phyloP scores from a whole-genome alignment of 2,329 filamentous ascomycete genomes.

The Fusarium tricinctum region DNA sequence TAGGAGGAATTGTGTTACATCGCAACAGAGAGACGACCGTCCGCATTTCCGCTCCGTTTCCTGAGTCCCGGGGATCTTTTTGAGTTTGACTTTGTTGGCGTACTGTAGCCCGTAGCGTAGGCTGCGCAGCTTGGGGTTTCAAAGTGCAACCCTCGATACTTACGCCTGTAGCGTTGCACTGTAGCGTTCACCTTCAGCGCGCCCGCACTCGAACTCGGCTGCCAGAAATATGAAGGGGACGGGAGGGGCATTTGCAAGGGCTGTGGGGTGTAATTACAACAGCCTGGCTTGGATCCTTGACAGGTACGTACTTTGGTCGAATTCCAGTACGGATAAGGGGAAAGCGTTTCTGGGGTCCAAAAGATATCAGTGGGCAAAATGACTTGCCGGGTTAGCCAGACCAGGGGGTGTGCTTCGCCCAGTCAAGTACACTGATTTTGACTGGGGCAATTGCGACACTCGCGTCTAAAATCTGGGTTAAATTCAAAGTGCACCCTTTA shows the following conservation, averaged over 20 bases:
- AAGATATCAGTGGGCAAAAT: constrained; percentile 19
- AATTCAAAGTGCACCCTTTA: constrained; percentile 7
- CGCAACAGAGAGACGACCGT: not conserved
- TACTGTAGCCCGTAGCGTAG: not conserved
- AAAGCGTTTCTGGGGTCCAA: constrained; percentile 23
- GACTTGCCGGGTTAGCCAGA: too few species aligned
- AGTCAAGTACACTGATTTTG: not conserved
- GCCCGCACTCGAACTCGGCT: constrained; percentile 15
- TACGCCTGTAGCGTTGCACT: not conserved
- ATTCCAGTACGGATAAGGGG: constrained; percentile 7
- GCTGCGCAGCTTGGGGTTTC: constrained; percentile 12
- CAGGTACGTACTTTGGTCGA: not conserved
- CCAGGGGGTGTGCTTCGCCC: too few species aligned
- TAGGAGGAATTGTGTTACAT: not conserved
- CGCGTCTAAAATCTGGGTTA: constrained; percentile 26
- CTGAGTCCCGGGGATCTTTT: constrained; percentile 21
- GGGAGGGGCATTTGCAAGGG: constrained; percentile 31
- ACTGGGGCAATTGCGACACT: constrained; percentile 1
- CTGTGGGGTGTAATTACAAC: constrained; percentile 23
- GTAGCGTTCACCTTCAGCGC: too few species aligned
- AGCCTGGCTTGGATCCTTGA: not conserved
- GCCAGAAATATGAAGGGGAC: constrained; percentile 39
- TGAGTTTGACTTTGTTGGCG: not conserved
- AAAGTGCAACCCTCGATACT: constrained; percentile 6
- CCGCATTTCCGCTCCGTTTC: constrained; percentile 33